A percentile compares a stretch with the other conserved stretches of the same genome.
Evolutionary conservation across 2,329 filamentous ascomycete genomes (phyloP).

Genomic region (Periconia macrospinosa): DNA sequence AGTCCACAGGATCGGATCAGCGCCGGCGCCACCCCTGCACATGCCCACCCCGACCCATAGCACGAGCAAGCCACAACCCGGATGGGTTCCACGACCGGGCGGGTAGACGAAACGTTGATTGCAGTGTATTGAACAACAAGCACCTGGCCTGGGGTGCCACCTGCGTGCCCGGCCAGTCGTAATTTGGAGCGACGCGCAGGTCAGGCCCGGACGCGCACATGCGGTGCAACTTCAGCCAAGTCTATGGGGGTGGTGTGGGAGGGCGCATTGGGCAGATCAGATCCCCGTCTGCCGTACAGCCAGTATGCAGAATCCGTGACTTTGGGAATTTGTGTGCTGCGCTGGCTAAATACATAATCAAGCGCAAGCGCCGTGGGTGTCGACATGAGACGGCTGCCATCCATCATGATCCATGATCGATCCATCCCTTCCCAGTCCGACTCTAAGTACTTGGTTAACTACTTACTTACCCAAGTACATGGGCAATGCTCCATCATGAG

Average conservation of each 20-base stretch:
- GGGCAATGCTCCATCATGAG: background rate
- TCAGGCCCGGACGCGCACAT: slow-evolving; percentile 20
- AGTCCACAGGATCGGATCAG: slow-evolving; percentile 25
- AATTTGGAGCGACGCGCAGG: slow-evolving; percentile 24
- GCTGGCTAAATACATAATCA: slow-evolving; percentile 14
- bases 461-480: too few relatives aligned
- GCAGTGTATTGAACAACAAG: slow-evolving; percentile 22
- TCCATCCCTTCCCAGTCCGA: too few relatives aligned
- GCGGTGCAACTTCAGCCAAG: slow-evolving; percentile 27
- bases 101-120: slow-evolving; percentile 29
- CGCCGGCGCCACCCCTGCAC: slow-evolving; percentile 27
- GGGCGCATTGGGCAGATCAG: background rate
- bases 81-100: slow-evolving; percentile 20
- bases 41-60: slow-evolving; percentile 23
- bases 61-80: slow-evolving; percentile 17
- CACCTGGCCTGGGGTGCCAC: slow-evolving; percentile 16
- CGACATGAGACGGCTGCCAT: background rate
- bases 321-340: background rate
- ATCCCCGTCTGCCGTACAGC: slow-evolving; percentile 6
- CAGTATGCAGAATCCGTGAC: slow-evolving; percentile 5
- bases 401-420: too few relatives aligned
- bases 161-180: slow-evolving; percentile 16
- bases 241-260: slow-evolving; percentile 6
- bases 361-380: background rate
- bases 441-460: too few relatives aligned